phyloP scores from a whole-genome alignment of 1,284 basidiomycete genomes.

The Pseudozyma sp. region DNA sequence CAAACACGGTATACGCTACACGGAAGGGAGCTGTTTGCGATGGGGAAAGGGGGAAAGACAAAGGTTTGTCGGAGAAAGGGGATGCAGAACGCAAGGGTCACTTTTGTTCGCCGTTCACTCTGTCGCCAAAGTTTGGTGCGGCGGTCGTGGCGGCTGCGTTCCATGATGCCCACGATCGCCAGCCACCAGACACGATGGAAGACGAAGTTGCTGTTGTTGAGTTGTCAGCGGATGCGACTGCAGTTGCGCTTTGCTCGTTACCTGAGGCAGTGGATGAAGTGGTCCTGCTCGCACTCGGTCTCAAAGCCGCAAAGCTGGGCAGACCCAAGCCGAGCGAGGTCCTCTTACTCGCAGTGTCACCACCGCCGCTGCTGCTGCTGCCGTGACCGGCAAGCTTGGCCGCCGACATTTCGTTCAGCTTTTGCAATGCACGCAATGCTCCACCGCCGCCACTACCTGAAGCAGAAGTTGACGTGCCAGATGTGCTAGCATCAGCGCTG shows the following conservation, averaged over 20 bases:
- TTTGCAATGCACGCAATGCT: conserved; percentile 40
- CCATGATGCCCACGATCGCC: conserved; percentile 41
- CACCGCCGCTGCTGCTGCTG: not conserved
- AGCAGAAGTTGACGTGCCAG: conserved; percentile 7
- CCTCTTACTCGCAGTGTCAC: conserved; percentile 19
- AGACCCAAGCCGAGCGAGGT: conserved; percentile 37
- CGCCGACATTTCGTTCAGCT: conserved; percentile 44
- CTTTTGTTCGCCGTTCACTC: conserved; percentile 8
- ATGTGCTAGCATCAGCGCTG: not conserved
- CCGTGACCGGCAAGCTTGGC: conserved; percentile 35
- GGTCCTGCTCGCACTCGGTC: conserved; percentile 20
- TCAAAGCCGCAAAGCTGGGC: conserved; percentile 35
- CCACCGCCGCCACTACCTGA: conserved; percentile 32
- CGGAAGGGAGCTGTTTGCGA: conserved; percentile 10
- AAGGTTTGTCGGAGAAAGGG: not conserved
- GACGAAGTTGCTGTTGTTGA: not conserved
- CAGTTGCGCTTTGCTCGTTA: not conserved
- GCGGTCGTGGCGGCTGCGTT: conserved; percentile 18
- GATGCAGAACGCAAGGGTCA: not conserved
- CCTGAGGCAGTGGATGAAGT: conserved; percentile 9
- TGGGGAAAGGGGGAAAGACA: not conserved
- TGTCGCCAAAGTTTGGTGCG: not conserved
- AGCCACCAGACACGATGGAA: conserved; percentile 19
- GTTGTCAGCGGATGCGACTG: not conserved
- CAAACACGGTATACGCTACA: conserved; percentile 33